Evolutionary conservation across 1,284 basidiomycete genomes (phyloP), one percentile per base, ranked within the genome.

Genomic region (Porogramme epimiltina): DNA sequence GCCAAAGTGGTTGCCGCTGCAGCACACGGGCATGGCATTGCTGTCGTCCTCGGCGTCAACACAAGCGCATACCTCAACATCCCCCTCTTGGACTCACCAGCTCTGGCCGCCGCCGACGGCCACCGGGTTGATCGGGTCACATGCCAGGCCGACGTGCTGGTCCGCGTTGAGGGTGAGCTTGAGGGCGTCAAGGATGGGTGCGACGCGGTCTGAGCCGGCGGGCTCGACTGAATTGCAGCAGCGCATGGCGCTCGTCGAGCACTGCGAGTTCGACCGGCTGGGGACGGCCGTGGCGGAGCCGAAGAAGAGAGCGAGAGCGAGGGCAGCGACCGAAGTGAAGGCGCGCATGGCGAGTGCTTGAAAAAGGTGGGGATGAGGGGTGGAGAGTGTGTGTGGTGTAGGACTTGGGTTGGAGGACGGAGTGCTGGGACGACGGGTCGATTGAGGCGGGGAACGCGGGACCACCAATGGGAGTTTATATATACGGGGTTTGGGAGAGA

Each of bases 71-170:
- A 24, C n/a, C n/a, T n/a, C n/a, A n/a, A n/a, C 11, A 19, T 20
- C 25, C 39, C 4, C 15, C 8, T 11, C 13, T 0, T 13, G 20
- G 20, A 26, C 60, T n/a, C 28, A 64, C 60, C 67, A 68, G 40
- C 44, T 49, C 16, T 38, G 47, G 33, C 55, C 52, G 28, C 62
- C 60, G 22, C 62, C 63, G 15, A 57, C 55, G 23, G 54, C 42
- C 22, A 52, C 40, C 9, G 58, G 40, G 52, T 46, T 51, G 42
- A 69, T 55, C 13, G 66, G 64, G 19, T 58, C 54, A 59, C 68
- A 69, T 11, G 55, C 52, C 9, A 67, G 37, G 25, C 66, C 68
- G 42, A 68, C 56, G 34, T 55, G 49, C 19, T 52, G 55, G n/a
- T 50, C 52, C 15, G 54, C 34, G 42, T 61, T 50, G 4, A 48